These are phyloP conservation scores for Rhodamnia rubescens DNA, from an alignment of 345 rosid species.

Conservation along the genomic window DNA sequence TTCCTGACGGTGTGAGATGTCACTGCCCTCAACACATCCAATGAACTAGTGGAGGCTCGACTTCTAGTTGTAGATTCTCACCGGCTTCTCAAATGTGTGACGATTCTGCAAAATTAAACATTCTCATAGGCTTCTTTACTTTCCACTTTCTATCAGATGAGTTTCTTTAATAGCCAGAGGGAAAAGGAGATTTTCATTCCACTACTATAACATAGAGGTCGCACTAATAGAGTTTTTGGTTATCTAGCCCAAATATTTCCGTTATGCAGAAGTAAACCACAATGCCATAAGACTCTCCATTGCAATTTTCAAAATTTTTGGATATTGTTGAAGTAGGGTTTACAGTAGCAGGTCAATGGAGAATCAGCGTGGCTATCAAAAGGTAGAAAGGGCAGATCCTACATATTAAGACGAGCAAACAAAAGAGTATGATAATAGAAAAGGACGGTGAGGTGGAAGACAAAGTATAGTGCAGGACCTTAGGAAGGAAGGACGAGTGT, in stretches of 20 bases:
- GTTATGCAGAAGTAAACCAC: background rate
- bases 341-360: background rate
- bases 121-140: background rate
- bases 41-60: background rate
- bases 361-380: background rate
- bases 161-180: background rate
- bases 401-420: background rate
- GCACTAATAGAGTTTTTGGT: background rate
- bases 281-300: background rate
- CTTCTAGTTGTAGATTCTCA: constrained; percentile 39
- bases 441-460: background rate
- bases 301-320: background rate
- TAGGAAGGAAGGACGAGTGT: background rate
- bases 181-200: background rate
- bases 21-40: background rate
- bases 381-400: background rate
- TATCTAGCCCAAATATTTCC: background rate
- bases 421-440: background rate
- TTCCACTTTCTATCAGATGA: background rate
- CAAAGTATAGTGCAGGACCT: background rate
- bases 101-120: constrained; percentile 33
- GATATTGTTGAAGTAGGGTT: background rate
- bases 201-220: background rate
- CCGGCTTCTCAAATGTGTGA: constrained; percentile 43
- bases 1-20: background rate